Conservation (phyloP, 108 stramenopile genomes). For the Seminavis robusta region DNA sequence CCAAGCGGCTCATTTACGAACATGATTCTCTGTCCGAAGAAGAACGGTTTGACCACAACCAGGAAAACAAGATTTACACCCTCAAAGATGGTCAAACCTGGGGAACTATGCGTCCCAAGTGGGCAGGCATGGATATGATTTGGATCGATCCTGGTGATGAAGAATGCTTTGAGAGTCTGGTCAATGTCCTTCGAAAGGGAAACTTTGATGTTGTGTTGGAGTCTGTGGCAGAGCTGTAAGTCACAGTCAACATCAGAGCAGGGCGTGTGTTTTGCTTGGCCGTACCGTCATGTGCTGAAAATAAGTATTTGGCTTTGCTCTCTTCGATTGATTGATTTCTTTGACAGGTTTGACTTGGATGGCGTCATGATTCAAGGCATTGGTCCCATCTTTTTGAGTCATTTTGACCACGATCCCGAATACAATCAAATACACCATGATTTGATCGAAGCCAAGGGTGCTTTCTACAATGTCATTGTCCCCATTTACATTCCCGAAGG, state of each 20-base stretch:
- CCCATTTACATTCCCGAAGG: slow-evolving; percentile 21
- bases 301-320: too few species aligned
- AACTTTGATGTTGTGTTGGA: slow-evolving; percentile 50
- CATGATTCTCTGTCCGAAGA: too few species aligned
- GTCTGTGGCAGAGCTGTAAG: slow-evolving; percentile 22
- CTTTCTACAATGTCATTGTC: slow-evolving; percentile 37
- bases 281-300: too few species aligned
- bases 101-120: too few species aligned
- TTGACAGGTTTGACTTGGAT: slow-evolving; percentile 21
- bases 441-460: slow-evolving; percentile 19
- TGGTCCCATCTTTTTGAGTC: slow-evolving; percentile 19
- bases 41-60: background rate
- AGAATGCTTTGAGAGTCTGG: slow-evolving; percentile 45
- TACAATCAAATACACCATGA: slow-evolving; percentile 35
- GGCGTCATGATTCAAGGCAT: slow-evolving; percentile 30
- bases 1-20: slow-evolving; percentile 8
- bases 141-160: slow-evolving; percentile 63
- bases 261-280: background rate
- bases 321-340: too few species aligned
- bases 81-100: slow-evolving; percentile 44
- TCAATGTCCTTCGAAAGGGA: slow-evolving; percentile 39
- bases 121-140: slow-evolving; percentile 59
- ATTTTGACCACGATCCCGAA: too few species aligned
- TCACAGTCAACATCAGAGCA: background rate
- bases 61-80: slow-evolving; percentile 20